Evolutionary conservation across 202 grass and related monocot species (phyloP), one percentile per base, ranked within the genome.

Genomic region (Panicum virgatum): DNA sequence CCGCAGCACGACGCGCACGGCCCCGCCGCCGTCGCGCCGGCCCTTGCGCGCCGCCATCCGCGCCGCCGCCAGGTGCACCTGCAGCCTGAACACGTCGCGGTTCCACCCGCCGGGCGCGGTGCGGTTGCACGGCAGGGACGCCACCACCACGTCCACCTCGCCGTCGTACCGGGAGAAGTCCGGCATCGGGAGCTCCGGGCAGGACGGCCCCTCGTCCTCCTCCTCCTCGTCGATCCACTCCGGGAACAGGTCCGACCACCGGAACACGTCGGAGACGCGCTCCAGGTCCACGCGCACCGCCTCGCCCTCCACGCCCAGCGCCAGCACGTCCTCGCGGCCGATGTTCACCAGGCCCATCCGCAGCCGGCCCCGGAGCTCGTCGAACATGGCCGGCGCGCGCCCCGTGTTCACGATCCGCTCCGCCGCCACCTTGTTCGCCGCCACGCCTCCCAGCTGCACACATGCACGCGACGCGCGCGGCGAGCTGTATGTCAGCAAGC

Each of bases 181-280:
- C 36, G 96, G 96, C 92, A 94, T 94, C 3, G 96, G 93, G 40
- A 99, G 62, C 78, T 99, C 93, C 39, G 96, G 96, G 81, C 96
- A 99, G 11, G 75, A 76, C 0, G 95, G 76, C 0, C 89, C 90
- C 57, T 92, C 84, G 62, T 82, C 93, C 36, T 94, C 95, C 76
- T 97, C 95, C 67, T 97, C 95, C 87, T 97, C 95, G 73, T 97
- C 95, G 75, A 97, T 97, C 95, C 95, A 97, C 88, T 97, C 95
- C 48, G 95, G 95, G 79, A 91, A 97, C 23, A 97, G 79, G 86
- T 97, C 88, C 61, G 89, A 85, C 95, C 95, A 97, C 78, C 30
- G 23, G 78, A 97, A 88, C 58, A 78, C 69, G 27, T 64, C 85
- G 0, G 92, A 88, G 4, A 89, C 92, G 1, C 47, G 84, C 30